These are phyloP conservation scores for Neurospora africana DNA, from an alignment of 495 filamentous ascomycete genomes.

Conservation along the genomic window DNA sequence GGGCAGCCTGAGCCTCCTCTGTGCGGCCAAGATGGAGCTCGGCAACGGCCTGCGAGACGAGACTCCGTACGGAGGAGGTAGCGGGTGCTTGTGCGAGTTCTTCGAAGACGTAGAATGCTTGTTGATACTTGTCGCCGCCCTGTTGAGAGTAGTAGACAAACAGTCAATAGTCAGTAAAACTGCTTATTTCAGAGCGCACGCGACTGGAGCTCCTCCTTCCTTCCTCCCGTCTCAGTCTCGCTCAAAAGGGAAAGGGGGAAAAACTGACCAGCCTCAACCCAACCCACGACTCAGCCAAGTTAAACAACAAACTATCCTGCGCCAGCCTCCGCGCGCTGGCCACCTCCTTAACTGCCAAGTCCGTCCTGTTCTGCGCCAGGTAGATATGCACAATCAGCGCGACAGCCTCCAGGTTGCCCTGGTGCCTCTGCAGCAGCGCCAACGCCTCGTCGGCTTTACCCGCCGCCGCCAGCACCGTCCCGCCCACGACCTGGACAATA, in stretches of 20 bases:
- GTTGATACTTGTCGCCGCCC: conserved; percentile 95
- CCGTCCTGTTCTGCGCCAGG: conserved; percentile 78
- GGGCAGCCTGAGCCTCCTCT: conserved; percentile 78
- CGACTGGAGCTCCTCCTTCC: too few relatives aligned
- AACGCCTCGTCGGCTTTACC: conserved; percentile 79
- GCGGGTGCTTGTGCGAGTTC: conserved; percentile 83
- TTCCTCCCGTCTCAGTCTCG: too few relatives aligned
- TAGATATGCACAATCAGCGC: conserved; percentile 82
- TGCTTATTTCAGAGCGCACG: too few relatives aligned
- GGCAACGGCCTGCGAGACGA: conserved; percentile 80
- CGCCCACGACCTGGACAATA: conserved; percentile 70
- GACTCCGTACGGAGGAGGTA: conserved; percentile 52
- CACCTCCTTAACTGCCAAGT: conserved; percentile 84
- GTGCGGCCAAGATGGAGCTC: conserved; percentile 85
- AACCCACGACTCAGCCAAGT: conserved; percentile 92
- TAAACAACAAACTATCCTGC: conserved; percentile 88
- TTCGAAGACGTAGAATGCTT: conserved; percentile 96
- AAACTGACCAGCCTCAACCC: conserved; percentile 69
- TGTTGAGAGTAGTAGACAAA: conserved; percentile 20
- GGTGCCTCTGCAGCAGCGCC: conserved; percentile 64
- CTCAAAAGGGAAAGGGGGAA: too few relatives aligned
- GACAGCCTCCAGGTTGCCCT: conserved; percentile 67
- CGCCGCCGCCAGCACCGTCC: conserved; percentile 63
- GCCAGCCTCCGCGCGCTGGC: conserved; percentile 86
- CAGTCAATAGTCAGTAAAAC: background rate